Evolutionary conservation across 352 stramenopile genomes (phyloP), one percentile per base, ranked within the genome.

Genomic region (Phytophthora sansomeana): DNA sequence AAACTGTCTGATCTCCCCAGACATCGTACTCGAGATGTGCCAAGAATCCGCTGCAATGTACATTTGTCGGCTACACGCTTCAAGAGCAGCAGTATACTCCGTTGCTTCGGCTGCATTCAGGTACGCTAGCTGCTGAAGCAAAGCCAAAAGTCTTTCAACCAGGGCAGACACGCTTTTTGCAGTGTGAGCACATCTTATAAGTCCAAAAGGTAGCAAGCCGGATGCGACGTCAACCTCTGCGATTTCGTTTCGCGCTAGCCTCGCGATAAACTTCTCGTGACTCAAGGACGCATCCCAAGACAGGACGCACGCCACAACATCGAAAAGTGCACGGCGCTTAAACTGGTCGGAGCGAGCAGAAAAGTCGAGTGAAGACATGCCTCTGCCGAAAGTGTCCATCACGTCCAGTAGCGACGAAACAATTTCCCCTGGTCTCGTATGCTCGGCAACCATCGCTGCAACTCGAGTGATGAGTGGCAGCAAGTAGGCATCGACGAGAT

Each of bases 351-450:
- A 46, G 16, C 46, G 58, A 52, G n/a, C 28, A 16, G 16, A 60
- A 36, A n/a, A 52, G 3, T 71, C 36, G n/a, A 59, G 17, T 16
- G 58, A 55, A 28, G 63, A 52, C 35, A 74, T 55, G 7, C 49
- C 50, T 10, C 59, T 58, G 43, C 59, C 62, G 33, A 78, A 77
- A 13, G 51, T 51, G 51, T 81, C 74, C 24, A 81, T 21, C 6
- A 74, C 41, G 24, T 81, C 74, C 38, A 81, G 43, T 43, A 81
- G 57, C 24, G 50, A 68, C 21, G 74, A 77, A 26, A 72, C 58
- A 17, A 46, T 75, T 30, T 77, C 70, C 6, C 28, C 57, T 32
- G 67, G 66, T 38, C 17, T 59, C 3, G 48, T 70, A 48, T 68
- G 32, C 11, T 62, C 48, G 1, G 71, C 62, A 54, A 79, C 35